Conservation (phyloP, 257 asterid genomes). For the Solanum sejunctum region DNA sequence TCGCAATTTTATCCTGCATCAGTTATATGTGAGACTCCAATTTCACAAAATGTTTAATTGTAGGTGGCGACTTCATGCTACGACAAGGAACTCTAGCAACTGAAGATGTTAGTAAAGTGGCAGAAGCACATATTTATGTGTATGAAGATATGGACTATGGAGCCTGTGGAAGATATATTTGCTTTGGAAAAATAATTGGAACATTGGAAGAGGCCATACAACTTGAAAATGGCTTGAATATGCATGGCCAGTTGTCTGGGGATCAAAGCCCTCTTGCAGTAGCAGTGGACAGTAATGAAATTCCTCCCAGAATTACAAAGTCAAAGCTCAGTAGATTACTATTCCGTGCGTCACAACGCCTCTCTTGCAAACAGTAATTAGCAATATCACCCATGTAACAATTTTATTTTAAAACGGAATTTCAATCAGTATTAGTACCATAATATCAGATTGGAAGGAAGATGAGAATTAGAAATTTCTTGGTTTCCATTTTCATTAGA, state of each 20-base stretch:
- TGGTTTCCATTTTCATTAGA: too few relatives aligned
- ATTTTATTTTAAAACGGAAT: neutral
- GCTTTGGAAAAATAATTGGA: slow-evolving; percentile 8
- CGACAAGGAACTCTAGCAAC: slow-evolving; percentile 7
- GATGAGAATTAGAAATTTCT: too few relatives aligned
- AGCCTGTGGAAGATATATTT: slow-evolving; percentile 17
- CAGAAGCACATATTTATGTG: slow-evolving; percentile 12
- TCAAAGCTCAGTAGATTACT: slow-evolving; percentile 7
- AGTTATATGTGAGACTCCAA: neutral
- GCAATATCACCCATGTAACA: neutral
- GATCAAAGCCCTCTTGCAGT: neutral
- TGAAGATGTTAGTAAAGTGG: slow-evolving; percentile 12
- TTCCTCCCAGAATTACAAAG: neutral
- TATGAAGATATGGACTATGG: slow-evolving; percentile 23
- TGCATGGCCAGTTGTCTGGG: slow-evolving; percentile 7
- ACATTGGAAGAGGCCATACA: slow-evolving; percentile 11
- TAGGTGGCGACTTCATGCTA: slow-evolving; percentile 17
- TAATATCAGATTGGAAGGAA: too few relatives aligned
- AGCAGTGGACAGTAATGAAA: neutral
- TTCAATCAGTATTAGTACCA: too few relatives aligned
- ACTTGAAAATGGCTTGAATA: slow-evolving; percentile 10
- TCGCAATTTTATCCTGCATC: neutral
- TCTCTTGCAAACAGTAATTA: slow-evolving; percentile 4
- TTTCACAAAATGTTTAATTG: neutral
- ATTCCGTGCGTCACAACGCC: neutral